Evolutionary conservation across 768 basidiomycete species (phyloP).

Genomic region (Kondoa malvinella): DNA sequence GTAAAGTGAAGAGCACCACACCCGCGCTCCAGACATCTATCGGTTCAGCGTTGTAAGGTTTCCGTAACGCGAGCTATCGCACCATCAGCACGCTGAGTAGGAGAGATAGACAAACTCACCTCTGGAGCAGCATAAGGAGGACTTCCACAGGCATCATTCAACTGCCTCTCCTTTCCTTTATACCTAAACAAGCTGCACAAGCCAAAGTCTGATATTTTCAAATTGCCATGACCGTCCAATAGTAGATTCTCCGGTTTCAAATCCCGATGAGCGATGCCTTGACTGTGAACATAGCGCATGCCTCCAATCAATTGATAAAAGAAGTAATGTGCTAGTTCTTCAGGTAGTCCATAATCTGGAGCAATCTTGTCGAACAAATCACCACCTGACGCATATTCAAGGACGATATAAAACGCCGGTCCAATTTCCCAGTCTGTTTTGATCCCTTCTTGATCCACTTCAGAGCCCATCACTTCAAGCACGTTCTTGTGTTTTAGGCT

Average conservation of each 20-base stretch:
- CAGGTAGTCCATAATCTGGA: slow-evolving; percentile 70
- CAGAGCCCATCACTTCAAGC: slow-evolving; percentile 45
- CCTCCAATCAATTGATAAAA: slow-evolving; percentile 72
- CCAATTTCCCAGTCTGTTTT: slow-evolving; percentile 48
- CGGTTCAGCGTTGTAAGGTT: slow-evolving; percentile 71
- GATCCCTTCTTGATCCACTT: not conserved
- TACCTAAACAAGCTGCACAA: slow-evolving; percentile 76
- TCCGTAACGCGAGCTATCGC: slow-evolving; percentile 46
- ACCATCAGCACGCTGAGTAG: not conserved
- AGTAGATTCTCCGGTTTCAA: slow-evolving; percentile 93
- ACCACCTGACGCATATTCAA: slow-evolving; percentile 74
- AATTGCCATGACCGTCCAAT: slow-evolving; percentile 49
- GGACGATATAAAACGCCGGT: slow-evolving; percentile 55
- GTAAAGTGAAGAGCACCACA: slow-evolving; percentile 76
- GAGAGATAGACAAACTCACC: slow-evolving; percentile 37
- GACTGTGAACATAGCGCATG: slow-evolving; percentile 70
- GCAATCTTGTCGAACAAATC: slow-evolving; percentile 98
- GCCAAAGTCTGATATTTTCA: slow-evolving; percentile 93
- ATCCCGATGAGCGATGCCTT: slow-evolving; percentile 90
- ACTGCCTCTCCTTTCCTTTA: slow-evolving; percentile 58
- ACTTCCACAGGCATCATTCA: slow-evolving; percentile 77
- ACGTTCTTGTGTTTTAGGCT: slow-evolving; percentile 62
- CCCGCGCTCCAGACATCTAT: slow-evolving; percentile 93
- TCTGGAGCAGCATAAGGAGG: slow-evolving; percentile 90
- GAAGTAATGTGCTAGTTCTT: slow-evolving; percentile 76